Evolutionary conservation across 148 eudicot genomes (phyloP), one percentile per base, ranked within the genome.

Genomic region (Cornus florida): DNA sequence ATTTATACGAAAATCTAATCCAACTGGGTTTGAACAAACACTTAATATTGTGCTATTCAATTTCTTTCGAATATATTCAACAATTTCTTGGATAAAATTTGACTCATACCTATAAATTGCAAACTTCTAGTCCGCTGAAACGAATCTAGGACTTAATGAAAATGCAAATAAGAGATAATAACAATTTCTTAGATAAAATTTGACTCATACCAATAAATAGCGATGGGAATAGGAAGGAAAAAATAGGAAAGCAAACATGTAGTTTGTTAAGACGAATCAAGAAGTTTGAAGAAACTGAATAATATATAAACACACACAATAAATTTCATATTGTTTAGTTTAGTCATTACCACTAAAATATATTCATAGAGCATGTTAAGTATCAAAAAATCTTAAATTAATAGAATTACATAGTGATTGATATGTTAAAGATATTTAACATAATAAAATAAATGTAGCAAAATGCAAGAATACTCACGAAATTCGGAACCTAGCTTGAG

Each of bases 151-250:
- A 28, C 28, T 28, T 28, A 28, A 28, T 28, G 28, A 28, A 28
- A 28, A 28, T 28, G 28, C 28, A 28, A 28, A 1, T 28, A 28
- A 28, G 28, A 28, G 28, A 28, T 28, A 28, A 28, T 28, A 28
- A 28, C 28, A 28, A 28, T 67, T 38, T 75, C 33, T 31, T 75
- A 33, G 69, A 75, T 38, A 16, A 75, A 75, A 48, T 75, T 75
- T 5, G 79, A 66, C 14, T 4, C 28, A 28, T 28, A 28, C 28
- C 28, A 28, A 28, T 28, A 67, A 33, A 43, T 28, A 28, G 1
- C 1, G 28, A 28, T 28, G 28, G 28, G 28, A 28, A 28, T 28
- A n/a, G 14, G 33, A 28, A 66, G 5, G 14, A 73, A 31, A 53
- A 28, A 28, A 28, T 28, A 73, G 10, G 28, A 62, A 73, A 31